These are phyloP conservation scores for Mortierella sp. DNA, from an alignment of 371 early-diverging fungal species.

Conservation along the genomic window DNA sequence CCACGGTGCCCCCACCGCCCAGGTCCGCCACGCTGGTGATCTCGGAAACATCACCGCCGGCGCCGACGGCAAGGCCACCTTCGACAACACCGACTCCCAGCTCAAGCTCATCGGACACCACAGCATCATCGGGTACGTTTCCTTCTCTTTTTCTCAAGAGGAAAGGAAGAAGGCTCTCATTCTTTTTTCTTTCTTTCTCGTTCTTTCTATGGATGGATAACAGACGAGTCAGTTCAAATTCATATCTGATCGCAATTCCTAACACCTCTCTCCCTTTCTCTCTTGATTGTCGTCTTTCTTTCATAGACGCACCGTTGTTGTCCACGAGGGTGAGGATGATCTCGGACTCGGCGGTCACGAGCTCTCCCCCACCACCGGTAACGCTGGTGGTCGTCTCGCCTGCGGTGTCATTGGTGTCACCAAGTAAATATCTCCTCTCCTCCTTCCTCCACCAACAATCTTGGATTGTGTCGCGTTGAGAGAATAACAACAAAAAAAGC, in stretches of 20 bases:
- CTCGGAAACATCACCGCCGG: conserved; percentile 84
- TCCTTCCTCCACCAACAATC: not conserved
- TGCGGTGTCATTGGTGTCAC: conserved; percentile 92
- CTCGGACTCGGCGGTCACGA: conserved; percentile 85
- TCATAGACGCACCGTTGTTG: conserved; percentile 83
- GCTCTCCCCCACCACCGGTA: conserved; percentile 84
- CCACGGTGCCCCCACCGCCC: conserved; percentile 84
- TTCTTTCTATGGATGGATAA: conserved; percentile 7
- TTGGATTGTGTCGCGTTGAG: not conserved
- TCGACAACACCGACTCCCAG: conserved; percentile 66
- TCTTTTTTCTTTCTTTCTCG: not conserved
- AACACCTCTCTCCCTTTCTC: not conserved
- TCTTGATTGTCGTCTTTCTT: not conserved
- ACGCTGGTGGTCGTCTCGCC: conserved; percentile 87
- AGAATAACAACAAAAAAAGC: not conserved
- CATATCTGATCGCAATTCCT: not conserved
- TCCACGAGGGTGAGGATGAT: conserved; percentile 89
- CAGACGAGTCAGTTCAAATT: no score
- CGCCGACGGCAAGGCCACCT: conserved; percentile 66
- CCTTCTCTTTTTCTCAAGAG: not conserved
- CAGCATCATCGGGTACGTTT: conserved; percentile 80
- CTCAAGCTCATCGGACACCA: conserved; percentile 79
- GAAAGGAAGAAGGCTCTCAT: not conserved
- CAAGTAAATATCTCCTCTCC: conserved; percentile 41
- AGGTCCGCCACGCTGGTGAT: conserved; percentile 88